Evolutionary conservation across 306 rosid genomes (phyloP).

Genomic region (Ormosia semicastrata): DNA sequence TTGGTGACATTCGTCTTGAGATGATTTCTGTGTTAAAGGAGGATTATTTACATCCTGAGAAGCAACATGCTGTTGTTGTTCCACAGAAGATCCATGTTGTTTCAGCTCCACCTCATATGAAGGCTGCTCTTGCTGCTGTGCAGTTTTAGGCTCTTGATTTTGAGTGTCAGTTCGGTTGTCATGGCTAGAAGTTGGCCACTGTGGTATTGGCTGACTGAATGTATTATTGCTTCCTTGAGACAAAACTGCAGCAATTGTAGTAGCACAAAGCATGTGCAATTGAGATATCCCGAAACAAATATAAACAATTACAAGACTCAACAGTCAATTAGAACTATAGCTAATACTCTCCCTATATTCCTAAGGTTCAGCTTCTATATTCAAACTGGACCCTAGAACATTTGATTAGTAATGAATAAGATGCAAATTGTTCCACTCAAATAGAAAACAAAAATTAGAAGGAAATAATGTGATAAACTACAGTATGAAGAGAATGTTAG

Average conservation of each 20-base stretch:
- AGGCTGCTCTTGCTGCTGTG: conserved; percentile 53
- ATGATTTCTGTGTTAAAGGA: conserved; percentile 47
- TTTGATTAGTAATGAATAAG: too few species aligned
- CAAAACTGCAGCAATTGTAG: conserved; percentile 37
- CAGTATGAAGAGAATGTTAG: too few species aligned
- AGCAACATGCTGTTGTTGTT: conserved; percentile 49
- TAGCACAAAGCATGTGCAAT: neutral
- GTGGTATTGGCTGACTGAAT: conserved; percentile 55
- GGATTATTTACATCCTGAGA: conserved; percentile 42
- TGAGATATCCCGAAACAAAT: conserved; percentile 8
- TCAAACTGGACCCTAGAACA: too few species aligned
- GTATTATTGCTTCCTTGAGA: conserved; percentile 58
- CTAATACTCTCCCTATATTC: too few species aligned
- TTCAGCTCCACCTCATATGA: conserved; percentile 58
- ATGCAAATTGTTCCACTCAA: too few species aligned
- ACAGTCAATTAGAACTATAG: neutral
- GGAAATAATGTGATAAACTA: too few species aligned
- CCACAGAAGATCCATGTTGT: conserved; percentile 45
- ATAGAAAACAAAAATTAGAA: too few species aligned
- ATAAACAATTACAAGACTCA: conserved; percentile 11
- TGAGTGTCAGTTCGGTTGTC: conserved; percentile 52
- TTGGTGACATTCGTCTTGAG: conserved; percentile 56
- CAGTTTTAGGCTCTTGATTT: conserved; percentile 51
- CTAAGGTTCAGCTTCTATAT: too few species aligned
- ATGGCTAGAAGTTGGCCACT: conserved; percentile 35